Evolutionary conservation across 768 basidiomycete species (phyloP).

Genomic region (Amyloporia xantha): DNA sequence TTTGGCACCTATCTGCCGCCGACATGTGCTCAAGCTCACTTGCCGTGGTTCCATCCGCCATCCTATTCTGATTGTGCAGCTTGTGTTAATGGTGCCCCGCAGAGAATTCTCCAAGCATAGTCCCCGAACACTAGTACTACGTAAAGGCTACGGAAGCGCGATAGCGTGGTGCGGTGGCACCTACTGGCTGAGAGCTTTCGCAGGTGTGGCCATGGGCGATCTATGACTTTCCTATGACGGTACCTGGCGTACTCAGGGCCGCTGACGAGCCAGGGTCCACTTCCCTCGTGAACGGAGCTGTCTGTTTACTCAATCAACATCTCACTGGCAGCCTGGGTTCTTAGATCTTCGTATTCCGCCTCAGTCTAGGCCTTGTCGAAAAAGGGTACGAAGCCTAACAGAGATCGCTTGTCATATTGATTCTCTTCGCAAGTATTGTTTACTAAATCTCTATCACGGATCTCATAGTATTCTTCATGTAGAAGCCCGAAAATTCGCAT

Average conservation of each 20-base stretch:
- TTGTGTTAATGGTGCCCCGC: neutral
- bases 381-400: conserved; percentile 25
- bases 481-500: neutral
- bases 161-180: neutral
- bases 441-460: conserved; percentile 2
- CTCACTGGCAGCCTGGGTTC: conserved; percentile 8
- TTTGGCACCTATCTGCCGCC: neutral
- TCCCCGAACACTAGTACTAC: neutral
- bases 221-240: conserved; percentile 8
- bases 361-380: conserved; percentile 12
- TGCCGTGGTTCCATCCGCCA: neutral
- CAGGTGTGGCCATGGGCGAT: neutral
- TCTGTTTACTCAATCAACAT: conserved; percentile 4
- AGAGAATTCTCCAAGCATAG: neutral
- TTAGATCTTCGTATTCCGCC: conserved; percentile 19
- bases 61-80: neutral
- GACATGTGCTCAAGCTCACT: neutral
- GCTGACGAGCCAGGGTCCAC: conserved; percentile 10
- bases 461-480: neutral
- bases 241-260: conserved; percentile 14
- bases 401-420: conserved; percentile 9
- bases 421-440: neutral
- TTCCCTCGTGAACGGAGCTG: neutral
- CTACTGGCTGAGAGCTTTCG: neutral
- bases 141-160: neutral